Evolutionary conservation across 257 asterid genomes (phyloP).

Genomic region (Ajuga chamaepitys): DNA sequence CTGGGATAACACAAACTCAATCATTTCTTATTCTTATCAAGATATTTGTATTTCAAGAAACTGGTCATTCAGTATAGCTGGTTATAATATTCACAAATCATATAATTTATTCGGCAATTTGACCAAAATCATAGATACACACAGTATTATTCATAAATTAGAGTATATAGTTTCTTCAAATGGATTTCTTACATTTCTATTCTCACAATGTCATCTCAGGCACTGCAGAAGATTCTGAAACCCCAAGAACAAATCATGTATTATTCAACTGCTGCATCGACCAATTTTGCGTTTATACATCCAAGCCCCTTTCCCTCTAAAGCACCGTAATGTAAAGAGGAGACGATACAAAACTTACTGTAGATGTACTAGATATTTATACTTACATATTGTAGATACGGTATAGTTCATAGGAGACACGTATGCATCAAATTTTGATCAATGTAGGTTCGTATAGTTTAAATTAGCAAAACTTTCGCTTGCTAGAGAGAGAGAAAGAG

Average conservation of each 20-base stretch:
- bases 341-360: not conserved
- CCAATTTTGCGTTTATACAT: not conserved
- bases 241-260: not conserved
- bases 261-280: not conserved
- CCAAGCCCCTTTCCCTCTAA: not conserved
- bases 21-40: no score
- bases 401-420: no score
- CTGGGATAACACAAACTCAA: no score
- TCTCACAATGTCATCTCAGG: slow-evolving; percentile 9
- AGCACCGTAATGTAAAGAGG: not conserved
- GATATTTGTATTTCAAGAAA: no score
- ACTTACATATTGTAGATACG: not conserved
- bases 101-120: no score
- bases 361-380: not conserved
- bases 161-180: no score
- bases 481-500: not conserved
- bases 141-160: no score
- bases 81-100: no score
- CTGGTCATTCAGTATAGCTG: no score
- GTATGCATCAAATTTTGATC: not conserved
- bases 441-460: not conserved
- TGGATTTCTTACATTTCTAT: not conserved
- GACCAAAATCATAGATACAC: no score
- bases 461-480: not conserved
- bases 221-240: slow-evolving; percentile 32